Conservation (phyloP, 192 early-diverging fungal species). For the Backusella luteola region DNA sequence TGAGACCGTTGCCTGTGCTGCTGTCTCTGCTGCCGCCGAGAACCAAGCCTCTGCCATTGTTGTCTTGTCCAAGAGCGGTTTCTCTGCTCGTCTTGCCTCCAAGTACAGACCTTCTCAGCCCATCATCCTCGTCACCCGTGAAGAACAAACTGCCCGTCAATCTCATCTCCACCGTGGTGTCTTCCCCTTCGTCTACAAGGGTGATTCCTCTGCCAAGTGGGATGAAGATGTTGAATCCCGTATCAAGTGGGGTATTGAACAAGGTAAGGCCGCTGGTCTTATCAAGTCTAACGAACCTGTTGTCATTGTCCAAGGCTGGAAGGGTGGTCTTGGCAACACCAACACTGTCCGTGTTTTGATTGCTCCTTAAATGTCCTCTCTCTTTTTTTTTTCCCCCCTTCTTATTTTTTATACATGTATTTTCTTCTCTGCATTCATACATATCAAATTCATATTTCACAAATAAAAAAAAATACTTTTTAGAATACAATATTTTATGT, state of each 20-base stretch:
- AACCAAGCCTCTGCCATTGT: constrained; percentile 82
- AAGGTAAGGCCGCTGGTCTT: constrained; percentile 63
- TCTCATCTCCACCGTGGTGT: constrained; percentile 72
- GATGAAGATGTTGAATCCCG: constrained; percentile 69
- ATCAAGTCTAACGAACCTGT: constrained; percentile 68
- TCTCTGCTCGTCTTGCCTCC: constrained; percentile 77
- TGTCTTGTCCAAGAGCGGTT: constrained; percentile 83
- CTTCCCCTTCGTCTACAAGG: constrained; percentile 64
- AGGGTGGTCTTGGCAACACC: constrained; percentile 78
- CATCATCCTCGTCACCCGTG: constrained; percentile 83
- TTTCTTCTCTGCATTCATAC: constrained; percentile 1
- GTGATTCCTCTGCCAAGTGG: constrained; percentile 43
- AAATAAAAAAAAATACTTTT: background rate
- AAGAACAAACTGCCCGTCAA: constrained; percentile 63
- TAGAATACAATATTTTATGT: background rate
- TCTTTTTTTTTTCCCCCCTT: background rate
- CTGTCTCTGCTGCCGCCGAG: constrained; percentile 75
- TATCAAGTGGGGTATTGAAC: constrained; percentile 66
- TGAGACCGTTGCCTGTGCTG: constrained; percentile 86
- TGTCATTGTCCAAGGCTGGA: constrained; percentile 85
- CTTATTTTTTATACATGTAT: background rate
- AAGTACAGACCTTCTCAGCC: constrained; percentile 92
- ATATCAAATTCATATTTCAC: constrained; percentile 8
- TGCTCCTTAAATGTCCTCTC: constrained; percentile 18
- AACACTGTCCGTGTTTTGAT: constrained; percentile 78